These are phyloP conservation scores for Pontederia crassipes DNA, from an alignment of 176 grass and related monocot species.

Conservation along the genomic window DNA sequence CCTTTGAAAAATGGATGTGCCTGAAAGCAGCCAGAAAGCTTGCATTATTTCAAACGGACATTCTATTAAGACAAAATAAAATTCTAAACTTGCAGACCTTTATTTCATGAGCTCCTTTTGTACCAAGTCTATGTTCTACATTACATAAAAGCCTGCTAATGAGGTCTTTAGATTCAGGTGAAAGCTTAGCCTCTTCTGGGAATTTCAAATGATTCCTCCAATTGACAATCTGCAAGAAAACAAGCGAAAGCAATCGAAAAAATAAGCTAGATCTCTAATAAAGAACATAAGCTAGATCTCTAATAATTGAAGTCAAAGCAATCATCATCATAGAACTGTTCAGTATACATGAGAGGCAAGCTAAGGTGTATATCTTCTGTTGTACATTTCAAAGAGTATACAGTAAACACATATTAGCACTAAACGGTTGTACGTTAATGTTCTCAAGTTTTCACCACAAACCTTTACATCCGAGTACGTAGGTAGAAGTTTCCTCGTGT, in stretches of 20 bases:
- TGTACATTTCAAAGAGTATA: no score
- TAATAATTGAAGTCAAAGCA: no score
- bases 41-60: background rate
- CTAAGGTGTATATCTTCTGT: no score
- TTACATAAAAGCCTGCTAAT: constrained; percentile 16
- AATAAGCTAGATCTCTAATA: background rate
- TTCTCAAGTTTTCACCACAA: no score
- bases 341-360: no score
- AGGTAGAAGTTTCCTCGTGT: no score
- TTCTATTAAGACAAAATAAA: background rate
- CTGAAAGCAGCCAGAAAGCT: background rate
- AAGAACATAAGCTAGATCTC: background rate
- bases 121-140: constrained; percentile 18
- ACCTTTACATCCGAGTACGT: no score
- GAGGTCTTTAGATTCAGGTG: constrained; percentile 22
- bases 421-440: no score
- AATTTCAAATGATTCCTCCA: constrained; percentile 23
- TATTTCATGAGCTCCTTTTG: constrained; percentile 20
- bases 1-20: constrained; percentile 22
- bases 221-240: constrained; percentile 14
- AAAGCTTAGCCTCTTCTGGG: constrained; percentile 18
- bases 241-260: background rate
- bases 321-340: no score
- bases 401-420: no score
- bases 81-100: constrained; percentile 5